Evolutionary conservation across 352 stramenopile species (phyloP), one percentile per base, ranked within the genome.

Genomic region (Pythium phragmiticola): DNA sequence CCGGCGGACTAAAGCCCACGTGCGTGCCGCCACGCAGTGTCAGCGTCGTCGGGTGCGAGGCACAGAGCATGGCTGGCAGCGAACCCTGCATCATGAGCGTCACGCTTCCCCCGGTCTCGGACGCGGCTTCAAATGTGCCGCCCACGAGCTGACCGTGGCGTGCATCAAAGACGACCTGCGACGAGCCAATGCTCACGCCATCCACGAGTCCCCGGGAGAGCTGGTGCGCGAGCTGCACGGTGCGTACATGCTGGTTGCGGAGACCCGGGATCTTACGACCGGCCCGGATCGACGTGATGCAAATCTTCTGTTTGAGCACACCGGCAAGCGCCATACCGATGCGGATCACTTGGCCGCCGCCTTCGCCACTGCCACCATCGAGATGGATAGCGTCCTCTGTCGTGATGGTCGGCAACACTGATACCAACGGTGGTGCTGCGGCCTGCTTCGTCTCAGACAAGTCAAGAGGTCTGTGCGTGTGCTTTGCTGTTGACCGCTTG

Each of bases 331-430:
- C 78, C 41, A 88, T 82, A 1, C 88, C 73, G 34, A 97, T 88
- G 5, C 90, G 88, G 26, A 97, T 66, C 33, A 98, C 75, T 60
- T 98, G 92, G 0, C 92, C 92, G 52, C 92, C 92, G 48, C 92
- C 92, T 76, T 98, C 92, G 30, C 83, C 78, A 16, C 66, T 73
- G 8, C 79, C 78, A 21, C 83, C 83, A 36, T 92, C 66, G 4
- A 92, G 45, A 3, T 76, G 47, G 14, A 83, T 63, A 8, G 59
- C 59, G 19, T 70, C 59, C 21, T 70, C 30, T 2, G 68, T 36
- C 4, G 61, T 30, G 34, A 39, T 21, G 57, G 51, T 19, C 13
- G 19, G 12, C 2, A 30, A 5, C 4, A 5, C 26, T 30, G 26
- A 5, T 30, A 5, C 3, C 26, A 30, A 3, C 26, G 26, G 3